phyloP scores from a whole-genome alignment of 148 eudicot genomes.

The Fagopyrum tataricum region DNA sequence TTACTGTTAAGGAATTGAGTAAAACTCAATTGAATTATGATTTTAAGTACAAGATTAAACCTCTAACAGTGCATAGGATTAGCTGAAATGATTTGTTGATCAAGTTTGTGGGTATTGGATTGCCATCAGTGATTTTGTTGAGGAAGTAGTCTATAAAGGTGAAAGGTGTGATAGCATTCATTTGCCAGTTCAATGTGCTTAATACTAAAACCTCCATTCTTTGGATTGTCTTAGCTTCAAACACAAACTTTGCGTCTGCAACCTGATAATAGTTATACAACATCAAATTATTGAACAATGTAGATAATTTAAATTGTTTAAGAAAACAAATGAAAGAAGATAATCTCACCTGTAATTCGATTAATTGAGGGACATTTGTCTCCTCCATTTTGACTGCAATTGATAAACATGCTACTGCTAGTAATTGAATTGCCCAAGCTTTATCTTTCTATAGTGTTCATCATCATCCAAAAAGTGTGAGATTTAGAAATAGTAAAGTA shows the following conservation, averaged over 20 bases:
- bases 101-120: conserved; percentile 24
- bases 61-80: conserved; percentile 51
- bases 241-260: conserved; percentile 57
- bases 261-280: conserved; percentile 30
- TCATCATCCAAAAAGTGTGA: neutral
- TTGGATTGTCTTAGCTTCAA: conserved; percentile 71
- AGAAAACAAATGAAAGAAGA: neutral
- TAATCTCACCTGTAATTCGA: conserved; percentile 57
- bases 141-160: conserved; percentile 60
- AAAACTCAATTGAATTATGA: neutral
- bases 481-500: neutral
- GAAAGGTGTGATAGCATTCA: conserved; percentile 65
- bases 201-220: conserved; percentile 82
- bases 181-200: conserved; percentile 63
- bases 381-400: conserved; percentile 80
- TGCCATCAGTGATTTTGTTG: conserved; percentile 25
- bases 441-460: conserved; percentile 31
- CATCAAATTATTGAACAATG: neutral
- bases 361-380: conserved; percentile 33
- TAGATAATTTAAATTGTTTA: neutral
- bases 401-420: conserved; percentile 84
- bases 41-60: conserved; percentile 20
- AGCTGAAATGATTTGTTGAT: conserved; percentile 51
- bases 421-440: conserved; percentile 74
- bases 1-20: neutral